Base-by-base conservation (phyloP, 805 yeast species). In the Lachancea kluyveri region DNA sequence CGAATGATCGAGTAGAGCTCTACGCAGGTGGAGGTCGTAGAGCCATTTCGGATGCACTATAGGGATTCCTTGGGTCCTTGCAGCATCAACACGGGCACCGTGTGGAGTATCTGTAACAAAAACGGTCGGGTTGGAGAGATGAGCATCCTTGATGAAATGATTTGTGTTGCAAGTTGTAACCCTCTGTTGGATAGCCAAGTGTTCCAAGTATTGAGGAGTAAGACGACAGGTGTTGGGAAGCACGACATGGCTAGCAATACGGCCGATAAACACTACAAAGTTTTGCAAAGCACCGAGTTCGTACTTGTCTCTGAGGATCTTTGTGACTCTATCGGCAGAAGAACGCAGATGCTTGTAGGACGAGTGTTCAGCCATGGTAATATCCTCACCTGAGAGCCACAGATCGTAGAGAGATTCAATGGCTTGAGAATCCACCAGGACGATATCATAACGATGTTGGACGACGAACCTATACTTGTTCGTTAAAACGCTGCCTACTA, bases 401-500 rank as follows among this genome's bases (percentile, higher is more conserved):
- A 53, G 27, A 23, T 53, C 43, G 28, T 53, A 53, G 12, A 55
- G 34, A n/a, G 42, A 26, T 9, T 44, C 43, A 5, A 55, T 28
- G 14, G 43, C 33, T 1, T 34, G 37, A 15, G 36, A 25, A 17
- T 42, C 39, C 8, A 53, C 29, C 22, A 54, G 45, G 1, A 47
- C 45, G 7, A 55, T 46, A 42, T 55, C 59, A 11, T 38, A 41
- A 22, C 59, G 47, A 25, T 43, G 33, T 27, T 46, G 46, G 2
- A 48, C 53, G 12, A 53, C 50, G 26, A 45, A 55, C 22, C 45
- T 42, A 29, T 50, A 55, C 24, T 55, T 55, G 26, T 43, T 42
- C 10, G 61, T 48, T 15, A 41, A 39, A 4, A 36, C 58, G 17
- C 70, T 58, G 2, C 85, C 86, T 18, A 79, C 77, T 4, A 81